Evolutionary conservation across 2,329 filamentous ascomycete species (phyloP).

Genomic region (Calonectria hawksworthii): DNA sequence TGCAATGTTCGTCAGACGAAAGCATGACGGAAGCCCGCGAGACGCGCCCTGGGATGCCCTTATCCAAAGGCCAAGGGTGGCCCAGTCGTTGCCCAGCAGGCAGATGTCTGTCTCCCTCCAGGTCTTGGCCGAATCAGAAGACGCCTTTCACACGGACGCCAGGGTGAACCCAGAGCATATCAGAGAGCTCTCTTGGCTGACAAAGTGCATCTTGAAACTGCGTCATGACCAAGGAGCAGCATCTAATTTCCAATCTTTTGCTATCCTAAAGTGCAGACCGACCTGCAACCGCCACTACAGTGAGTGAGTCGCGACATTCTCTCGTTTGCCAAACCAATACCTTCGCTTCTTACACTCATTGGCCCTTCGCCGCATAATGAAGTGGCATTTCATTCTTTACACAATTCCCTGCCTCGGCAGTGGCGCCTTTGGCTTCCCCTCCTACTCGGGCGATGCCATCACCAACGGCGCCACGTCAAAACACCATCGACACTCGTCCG

Average conservation of each 20-base stretch:
- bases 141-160: background rate
- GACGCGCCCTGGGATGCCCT: background rate
- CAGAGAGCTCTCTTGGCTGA: background rate
- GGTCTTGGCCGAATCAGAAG: background rate
- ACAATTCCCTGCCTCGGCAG: background rate
- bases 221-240: background rate
- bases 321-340: no score
- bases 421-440: slow-evolving; percentile 12
- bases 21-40: background rate
- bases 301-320: background rate
- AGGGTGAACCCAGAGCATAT: background rate
- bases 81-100: background rate
- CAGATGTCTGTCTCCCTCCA: background rate
- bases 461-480: background rate
- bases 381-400: slow-evolving; percentile 3
- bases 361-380: background rate
- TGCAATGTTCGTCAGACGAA: background rate
- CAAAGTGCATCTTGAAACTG: background rate
- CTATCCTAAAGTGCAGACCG: background rate
- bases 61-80: background rate
- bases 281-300: background rate
- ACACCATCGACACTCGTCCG: background rate
- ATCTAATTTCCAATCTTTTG: background rate
- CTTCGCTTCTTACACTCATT: background rate
- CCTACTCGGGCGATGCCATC: background rate